Evolutionary conservation across 257 asterid genomes (phyloP).

Genomic region (Salvia miltiorrhiza): DNA sequence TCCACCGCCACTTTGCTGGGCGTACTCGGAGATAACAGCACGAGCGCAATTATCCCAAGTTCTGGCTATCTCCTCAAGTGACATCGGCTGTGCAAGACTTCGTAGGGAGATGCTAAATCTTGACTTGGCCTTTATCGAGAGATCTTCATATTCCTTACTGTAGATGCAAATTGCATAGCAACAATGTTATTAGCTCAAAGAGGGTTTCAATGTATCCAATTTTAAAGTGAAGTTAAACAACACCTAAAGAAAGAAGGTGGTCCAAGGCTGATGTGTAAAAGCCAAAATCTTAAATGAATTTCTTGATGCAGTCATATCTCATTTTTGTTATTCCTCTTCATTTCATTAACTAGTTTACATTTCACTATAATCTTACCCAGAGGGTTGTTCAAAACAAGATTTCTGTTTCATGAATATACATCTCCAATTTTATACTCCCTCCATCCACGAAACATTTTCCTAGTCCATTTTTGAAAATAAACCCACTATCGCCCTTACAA

Average conservation of each 20-base stretch:
- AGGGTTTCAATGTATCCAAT: neutral
- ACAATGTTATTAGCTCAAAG: neutral
- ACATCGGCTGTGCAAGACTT: constrained; percentile 69
- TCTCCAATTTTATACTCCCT: neutral
- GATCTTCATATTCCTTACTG: constrained; percentile 80
- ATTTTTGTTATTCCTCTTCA: neutral
- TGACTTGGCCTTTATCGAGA: constrained; percentile 65
- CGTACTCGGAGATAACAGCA: constrained; percentile 61
- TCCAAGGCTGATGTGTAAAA: neutral
- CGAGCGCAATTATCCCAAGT: constrained; percentile 85
- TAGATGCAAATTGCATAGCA: neutral
- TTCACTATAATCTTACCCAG: neutral
- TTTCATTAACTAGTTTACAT: neutral
- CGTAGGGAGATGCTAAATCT: constrained; percentile 73
- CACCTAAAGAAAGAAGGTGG: neutral
- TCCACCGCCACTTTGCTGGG: constrained; percentile 80
- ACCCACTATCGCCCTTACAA: no score
- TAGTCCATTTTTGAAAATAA: no score
- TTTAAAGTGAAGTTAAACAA: neutral
- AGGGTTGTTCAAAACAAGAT: neutral
- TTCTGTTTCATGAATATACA: neutral
- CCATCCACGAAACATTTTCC: no score
- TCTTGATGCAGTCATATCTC: neutral
- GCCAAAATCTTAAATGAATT: neutral
- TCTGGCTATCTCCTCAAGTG: constrained; percentile 68